Base-by-base conservation (phyloP, 768 basidiomycete species). In the Wakefieldia striispora region DNA sequence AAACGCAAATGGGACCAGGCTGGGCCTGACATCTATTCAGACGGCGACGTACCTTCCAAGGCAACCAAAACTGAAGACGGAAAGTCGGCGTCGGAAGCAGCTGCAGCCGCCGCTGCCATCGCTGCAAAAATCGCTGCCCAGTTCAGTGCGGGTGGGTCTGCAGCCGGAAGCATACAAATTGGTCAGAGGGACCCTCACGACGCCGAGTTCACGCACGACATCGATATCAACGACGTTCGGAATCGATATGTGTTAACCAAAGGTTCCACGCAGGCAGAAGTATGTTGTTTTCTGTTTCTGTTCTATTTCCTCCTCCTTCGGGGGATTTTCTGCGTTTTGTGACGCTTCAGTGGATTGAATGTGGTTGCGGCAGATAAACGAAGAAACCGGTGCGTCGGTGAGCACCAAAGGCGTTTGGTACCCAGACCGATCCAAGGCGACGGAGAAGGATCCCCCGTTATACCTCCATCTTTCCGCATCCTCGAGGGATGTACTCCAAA, bases 331-430 rank as follows among this genome's bases (percentile, higher is more conserved):
- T 36, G 19, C 13, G 21, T 45, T 40, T 41, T 21, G 27, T 31
- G 37, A 20, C 14, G 19, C 13, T 24, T 1, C 36, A 21, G 38
- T 47, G 23, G n/a, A 20, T 48, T 59, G 12, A 50, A 52, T 37
- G 13, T 9, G 10, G 40, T 29, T 48, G n/a, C n/a, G 48, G 29
- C 64, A 97, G 95, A 91, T 98, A 57, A 76, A 91, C 53, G 86
- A 90, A 49, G 86, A 97, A 41, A 97, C 95, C 0, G 95, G 95
- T 40, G 93, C 91, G 3, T 88, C 89, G 1, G 86, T 97, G 31
- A 84, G 86, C 47, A 97, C 95, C 21, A 93, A 94, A 72, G 95
- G 95, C 19, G 77, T 86, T 4, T 98, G 95, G 95, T 93, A 97
- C 61, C 95, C 95, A 0, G 95, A 98, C 74, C 79, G 91, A 54